Evolutionary conservation across 768 basidiomycete species (phyloP), one percentile per base, ranked within the genome.

Genomic region (Omphalotus guepiniiformis): DNA sequence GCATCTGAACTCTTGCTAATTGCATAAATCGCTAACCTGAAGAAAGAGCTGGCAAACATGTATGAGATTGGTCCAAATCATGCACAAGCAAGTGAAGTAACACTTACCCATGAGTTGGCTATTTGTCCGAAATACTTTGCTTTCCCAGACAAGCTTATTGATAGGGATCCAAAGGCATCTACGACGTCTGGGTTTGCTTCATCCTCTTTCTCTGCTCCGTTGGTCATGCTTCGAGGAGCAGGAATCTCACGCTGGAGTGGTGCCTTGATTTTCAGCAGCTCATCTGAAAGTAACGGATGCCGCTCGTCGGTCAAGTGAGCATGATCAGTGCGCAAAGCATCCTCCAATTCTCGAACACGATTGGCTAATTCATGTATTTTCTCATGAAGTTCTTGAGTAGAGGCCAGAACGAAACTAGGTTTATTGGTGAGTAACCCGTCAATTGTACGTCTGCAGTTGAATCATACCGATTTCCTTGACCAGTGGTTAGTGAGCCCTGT

Each of bases 111-210:
- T 11, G 87, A 88, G 53, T 82, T 87, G 18, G 87, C 87, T 19
- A 75, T 85, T 26, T 82, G 82, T 9, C 87, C 86, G 53, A 76
- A 88, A 57, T 85, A 89, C 58, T 84, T 88, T 19, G 86, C 78
- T 37, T 81, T 78, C 6, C 88, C 88, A 1, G 82, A 79, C 18
- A 83, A 66, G 39, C 73, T 83, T 54, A 90, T 85, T 9, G 82
- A 80, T n/a, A 90, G 66, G 0, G 86, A 85, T 16, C 88, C 88
- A 60, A 88, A 88, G 8, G 88, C 85, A 61, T 88, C 85, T 4
- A 88, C 78, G 37, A 88, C 73, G 55, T 89, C 86, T 6, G 77
- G 76, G 47, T 78, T 75, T 49, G 64, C 67, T 47, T 83, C 82
- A 53, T 85, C 83, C 57, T 85, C 83, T 49, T 84, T 84, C 38